Conservation (phyloP, 1,139 yeast species). For the Arxiozyma slooffiae region DNA sequence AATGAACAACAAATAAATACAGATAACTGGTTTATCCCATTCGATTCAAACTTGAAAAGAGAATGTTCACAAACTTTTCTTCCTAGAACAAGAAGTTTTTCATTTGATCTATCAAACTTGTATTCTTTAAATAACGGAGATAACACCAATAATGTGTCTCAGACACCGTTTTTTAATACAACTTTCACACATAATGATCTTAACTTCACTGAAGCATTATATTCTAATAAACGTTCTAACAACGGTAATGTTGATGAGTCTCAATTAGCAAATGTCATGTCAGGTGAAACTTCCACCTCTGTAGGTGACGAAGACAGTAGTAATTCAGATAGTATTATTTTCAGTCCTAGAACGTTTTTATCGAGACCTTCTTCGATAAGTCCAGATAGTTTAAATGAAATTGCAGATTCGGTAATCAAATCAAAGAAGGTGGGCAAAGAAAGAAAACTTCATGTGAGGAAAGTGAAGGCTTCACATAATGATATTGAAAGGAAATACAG, state of each 20-base stretch:
- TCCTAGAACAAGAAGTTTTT: background rate
- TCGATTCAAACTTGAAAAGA: background rate
- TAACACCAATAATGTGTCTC: background rate
- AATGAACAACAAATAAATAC: background rate
- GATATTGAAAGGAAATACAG: constrained; percentile 70
- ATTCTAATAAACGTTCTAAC: background rate
- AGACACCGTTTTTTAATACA: background rate
- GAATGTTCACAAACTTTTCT: background rate
- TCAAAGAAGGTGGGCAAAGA: background rate
- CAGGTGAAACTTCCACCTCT: background rate
- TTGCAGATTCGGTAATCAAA: background rate
- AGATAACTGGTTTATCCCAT: background rate
- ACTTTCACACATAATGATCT: background rate
- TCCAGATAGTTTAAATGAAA: background rate
- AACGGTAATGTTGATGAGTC: background rate
- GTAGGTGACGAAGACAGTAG: constrained; percentile 1
- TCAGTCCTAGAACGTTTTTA: background rate
- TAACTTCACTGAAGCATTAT: too few relatives aligned
- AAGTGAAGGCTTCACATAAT: constrained; percentile 50
- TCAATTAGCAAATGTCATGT: background rate
- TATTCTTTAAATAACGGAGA: background rate
- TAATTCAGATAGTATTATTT: background rate
- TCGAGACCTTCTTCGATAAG: constrained; percentile 3
- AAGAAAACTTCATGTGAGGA: constrained; percentile 2
- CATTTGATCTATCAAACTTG: background rate